A percentile compares a stretch with the other conserved stretches of the same genome.
Evolutionary conservation across 208 protist species (phyloP).

Genomic region (Trypanosoma grayi): DNA sequence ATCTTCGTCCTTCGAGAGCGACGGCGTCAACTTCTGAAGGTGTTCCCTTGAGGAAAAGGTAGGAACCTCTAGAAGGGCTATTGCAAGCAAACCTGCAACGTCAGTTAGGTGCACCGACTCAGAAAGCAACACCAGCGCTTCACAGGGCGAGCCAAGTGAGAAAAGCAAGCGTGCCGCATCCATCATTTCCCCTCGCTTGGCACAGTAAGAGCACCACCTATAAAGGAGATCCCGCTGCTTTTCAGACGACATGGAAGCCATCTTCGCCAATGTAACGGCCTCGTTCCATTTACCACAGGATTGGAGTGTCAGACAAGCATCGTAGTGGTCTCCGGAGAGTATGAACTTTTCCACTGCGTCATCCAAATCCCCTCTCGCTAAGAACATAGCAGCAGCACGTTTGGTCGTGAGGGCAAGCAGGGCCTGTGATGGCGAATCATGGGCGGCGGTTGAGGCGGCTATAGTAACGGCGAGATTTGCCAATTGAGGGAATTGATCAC

Average conservation of each 20-base stretch:
- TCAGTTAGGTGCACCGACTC: conserved; percentile 58
- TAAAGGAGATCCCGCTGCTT: conserved; percentile 26
- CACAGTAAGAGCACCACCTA: conserved; percentile 62
- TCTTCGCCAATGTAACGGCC: conserved; percentile 52
- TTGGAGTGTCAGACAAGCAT: conserved; percentile 60
- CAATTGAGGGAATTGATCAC: conserved; percentile 49
- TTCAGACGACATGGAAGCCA: conserved; percentile 1
- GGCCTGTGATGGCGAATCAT: conserved; percentile 22
- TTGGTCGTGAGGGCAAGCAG: conserved; percentile 46
- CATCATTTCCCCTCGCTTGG: conserved; percentile 45
- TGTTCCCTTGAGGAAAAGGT: conserved; percentile 9
- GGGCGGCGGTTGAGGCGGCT: conserved; percentile 30
- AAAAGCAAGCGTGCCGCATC: conserved; percentile 49
- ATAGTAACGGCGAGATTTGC: conserved; percentile 64
- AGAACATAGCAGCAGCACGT: conserved; percentile 62
- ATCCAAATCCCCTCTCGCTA: conserved; percentile 63
- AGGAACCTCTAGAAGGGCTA: conserved; percentile 40
- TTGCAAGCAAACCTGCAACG: conserved; percentile 61
- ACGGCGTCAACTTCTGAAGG: conserved; percentile 11
- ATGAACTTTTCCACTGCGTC: conserved; percentile 75
- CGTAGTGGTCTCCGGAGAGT: conserved; percentile 55
- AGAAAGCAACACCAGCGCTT: conserved; percentile 46
- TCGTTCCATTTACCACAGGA: conserved; percentile 64
- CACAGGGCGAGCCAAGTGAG: conserved; percentile 18
- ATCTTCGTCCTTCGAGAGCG: conserved; percentile 16